Conservation (phyloP, 176 grass and related monocot species). For the Musa schizocarpa region DNA sequence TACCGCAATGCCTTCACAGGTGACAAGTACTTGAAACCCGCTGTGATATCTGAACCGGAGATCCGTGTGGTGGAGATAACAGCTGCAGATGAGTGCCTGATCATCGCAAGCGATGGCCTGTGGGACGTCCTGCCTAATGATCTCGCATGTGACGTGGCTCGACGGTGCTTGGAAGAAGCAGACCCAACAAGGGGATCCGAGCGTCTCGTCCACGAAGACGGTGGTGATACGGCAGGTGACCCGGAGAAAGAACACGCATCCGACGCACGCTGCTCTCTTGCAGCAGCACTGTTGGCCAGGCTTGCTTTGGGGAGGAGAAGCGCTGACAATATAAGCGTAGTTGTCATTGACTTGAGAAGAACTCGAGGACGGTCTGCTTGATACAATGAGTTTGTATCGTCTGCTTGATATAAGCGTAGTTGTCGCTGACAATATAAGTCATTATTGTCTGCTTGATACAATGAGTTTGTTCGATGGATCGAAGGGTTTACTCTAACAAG, state of each 20-base stretch:
- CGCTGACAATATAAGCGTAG: conserved; percentile 57
- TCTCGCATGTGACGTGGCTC: conserved; percentile 46
- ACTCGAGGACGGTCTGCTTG: conserved; percentile 14
- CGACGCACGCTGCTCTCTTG: conserved; percentile 42
- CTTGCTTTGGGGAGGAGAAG: conserved; percentile 57
- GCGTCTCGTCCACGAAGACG: neutral
- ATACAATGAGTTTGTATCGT: too few species aligned
- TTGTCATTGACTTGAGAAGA: conserved; percentile 65
- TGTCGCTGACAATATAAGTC: too few species aligned
- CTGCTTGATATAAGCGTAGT: too few species aligned
- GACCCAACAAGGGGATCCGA: conserved; percentile 6
- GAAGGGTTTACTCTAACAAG: too few species aligned
- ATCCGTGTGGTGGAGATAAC: conserved; percentile 37
- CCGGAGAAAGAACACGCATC: conserved; percentile 10
- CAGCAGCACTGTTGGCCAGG: conserved; percentile 49
- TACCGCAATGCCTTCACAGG: conserved; percentile 25
- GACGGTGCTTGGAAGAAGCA: conserved; percentile 49
- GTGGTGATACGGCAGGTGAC: neutral
- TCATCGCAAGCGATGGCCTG: conserved; percentile 77
- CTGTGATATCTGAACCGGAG: conserved; percentile 71
- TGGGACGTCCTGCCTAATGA: conserved; percentile 80
- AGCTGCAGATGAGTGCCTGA: conserved; percentile 43
- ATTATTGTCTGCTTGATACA: too few species aligned
- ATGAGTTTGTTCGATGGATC: too few species aligned
- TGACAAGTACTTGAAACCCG: conserved; percentile 54